Base-by-base conservation (phyloP, 352 stramenopile species). In the Phytopythium mirpurense region DNA sequence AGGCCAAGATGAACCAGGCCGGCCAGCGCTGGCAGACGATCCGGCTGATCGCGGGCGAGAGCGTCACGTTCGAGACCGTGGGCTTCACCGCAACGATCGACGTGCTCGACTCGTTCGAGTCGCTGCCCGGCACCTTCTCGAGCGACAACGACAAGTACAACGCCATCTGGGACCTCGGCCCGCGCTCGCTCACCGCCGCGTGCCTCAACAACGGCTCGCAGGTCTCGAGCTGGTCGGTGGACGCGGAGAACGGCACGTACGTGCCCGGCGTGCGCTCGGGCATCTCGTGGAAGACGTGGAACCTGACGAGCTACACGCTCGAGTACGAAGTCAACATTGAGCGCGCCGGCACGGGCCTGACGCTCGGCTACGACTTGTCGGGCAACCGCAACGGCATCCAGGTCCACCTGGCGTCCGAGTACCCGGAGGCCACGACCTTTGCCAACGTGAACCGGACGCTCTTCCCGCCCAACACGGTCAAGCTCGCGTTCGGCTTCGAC, bases 121-220 rank as follows among this genome's bases (percentile, higher is more conserved):
- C 42, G 26, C 52, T 71, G 5, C 55, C 63, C 0, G 59, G 63
- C 21, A 67, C 58, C 36, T 71, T 67, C 37, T 60, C 55, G 31
- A 71, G 63, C 52, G 67, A 60, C 23, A 71, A 65, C 34, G 18
- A 57, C 24, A 71, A 67, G 55, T 67, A 65, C 59, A 48, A 71
- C 52, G 53, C 67, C 51, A 71, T 71, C 48, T 71, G 63, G 63
- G 49, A 46, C 18, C 49, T 71, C 5, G 63, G 59, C 40, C 46
- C 52, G 24, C 59, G 59, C 23, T 61, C 63, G 19, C 42, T 71
- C 37, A 65, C 58, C n/a, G 63, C 59, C 3, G 63, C 63, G 5
- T 71, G 63, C 32, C 12, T 71, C 24, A 62, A 67, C 35, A 60
- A 55, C 16, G 43, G 43, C 19, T 67, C 58, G 18, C 63, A 71